Conservation (phyloP, 2,329 filamentous ascomycete species). For the Simplicillium sp. region DNA sequence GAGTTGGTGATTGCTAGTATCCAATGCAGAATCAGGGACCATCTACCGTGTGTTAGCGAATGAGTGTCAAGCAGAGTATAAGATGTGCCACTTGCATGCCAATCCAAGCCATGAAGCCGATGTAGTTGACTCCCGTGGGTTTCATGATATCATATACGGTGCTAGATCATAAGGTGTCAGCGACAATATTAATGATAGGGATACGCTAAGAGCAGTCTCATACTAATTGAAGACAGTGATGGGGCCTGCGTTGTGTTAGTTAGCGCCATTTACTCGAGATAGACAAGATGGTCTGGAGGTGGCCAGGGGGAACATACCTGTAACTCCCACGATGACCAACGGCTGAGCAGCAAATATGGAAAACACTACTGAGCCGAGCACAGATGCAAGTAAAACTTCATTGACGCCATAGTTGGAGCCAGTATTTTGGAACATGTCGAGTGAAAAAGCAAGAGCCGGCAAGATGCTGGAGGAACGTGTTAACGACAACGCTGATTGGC, state of each 20-base stretch:
- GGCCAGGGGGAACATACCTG: conserved; percentile 32
- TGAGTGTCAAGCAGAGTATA: not conserved
- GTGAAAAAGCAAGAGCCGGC: conserved; percentile 77
- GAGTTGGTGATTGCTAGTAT: conserved; percentile 74
- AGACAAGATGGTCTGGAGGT: no score
- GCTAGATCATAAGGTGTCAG: conserved; percentile 18
- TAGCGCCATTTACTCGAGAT: no score
- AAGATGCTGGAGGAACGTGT: conserved; percentile 52
- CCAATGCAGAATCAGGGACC: conserved; percentile 80
- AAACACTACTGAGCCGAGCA: conserved; percentile 75
- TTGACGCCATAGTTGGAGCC: conserved; percentile 80
- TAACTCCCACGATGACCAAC: conserved; percentile 83
- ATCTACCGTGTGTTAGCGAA: conserved; percentile 34
- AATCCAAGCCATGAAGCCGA: conserved; percentile 89
- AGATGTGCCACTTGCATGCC: conserved; percentile 49
- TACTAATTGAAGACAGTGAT: conserved; percentile 91
- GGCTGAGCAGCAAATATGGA: conserved; percentile 72
- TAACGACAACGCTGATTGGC: conserved; percentile 1
- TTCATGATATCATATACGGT: conserved; percentile 85
- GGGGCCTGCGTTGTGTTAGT: conserved; percentile 39
- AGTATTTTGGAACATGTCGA: conserved; percentile 91
- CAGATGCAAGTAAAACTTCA: conserved; percentile 79
- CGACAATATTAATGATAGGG: not conserved
- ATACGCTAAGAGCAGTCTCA: conserved; percentile 11
- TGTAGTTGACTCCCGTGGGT: conserved; percentile 68